Evolutionary conservation across 2,329 filamentous ascomycete genomes (phyloP).

Genomic region (Diaporthe caulivora): DNA sequence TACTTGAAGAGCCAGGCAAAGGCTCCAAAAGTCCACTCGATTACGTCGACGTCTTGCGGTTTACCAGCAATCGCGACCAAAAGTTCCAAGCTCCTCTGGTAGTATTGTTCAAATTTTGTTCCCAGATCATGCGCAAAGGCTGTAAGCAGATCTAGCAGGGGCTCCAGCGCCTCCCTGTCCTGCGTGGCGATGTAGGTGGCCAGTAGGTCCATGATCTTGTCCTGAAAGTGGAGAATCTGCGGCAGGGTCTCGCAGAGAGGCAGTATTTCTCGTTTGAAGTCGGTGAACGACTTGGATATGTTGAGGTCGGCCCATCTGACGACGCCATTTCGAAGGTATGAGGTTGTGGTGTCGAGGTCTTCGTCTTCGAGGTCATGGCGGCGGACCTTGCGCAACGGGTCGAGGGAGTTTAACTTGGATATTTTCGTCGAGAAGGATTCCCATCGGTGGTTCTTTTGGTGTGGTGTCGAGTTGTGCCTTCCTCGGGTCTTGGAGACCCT

Average conservation of each 20-base stretch:
- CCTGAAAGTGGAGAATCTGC: conserved; percentile 91
- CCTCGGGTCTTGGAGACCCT: conserved; percentile 76
- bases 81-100: conserved; percentile 78
- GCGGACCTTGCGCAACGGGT: conserved; percentile 90
- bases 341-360: conserved; percentile 81
- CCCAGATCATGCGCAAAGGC: conserved; percentile 97
- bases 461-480: conserved; percentile 78
- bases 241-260: conserved; percentile 90
- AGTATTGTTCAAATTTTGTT: conserved; percentile 88
- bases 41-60: conserved; percentile 85
- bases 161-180: conserved; percentile 85
- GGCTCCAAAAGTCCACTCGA: conserved; percentile 97
- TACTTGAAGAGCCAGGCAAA: conserved; percentile 98
- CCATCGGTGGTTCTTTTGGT: conserved; percentile 88
- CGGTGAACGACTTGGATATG: conserved; percentile 82
- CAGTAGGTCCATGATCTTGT: conserved; percentile 84
- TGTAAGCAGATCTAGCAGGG: conserved; percentile 87
- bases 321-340: conserved; percentile 86
- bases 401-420: conserved; percentile 87
- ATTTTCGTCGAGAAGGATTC: conserved; percentile 93
- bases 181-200: conserved; percentile 81
- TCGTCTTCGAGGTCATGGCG: conserved; percentile 85
- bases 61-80: conserved; percentile 84
- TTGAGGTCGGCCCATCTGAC: conserved; percentile 95
- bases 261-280: conserved; percentile 80